Base-by-base conservation (phyloP, 768 basidiomycete species). In the Mycena leptocephala region DNA sequence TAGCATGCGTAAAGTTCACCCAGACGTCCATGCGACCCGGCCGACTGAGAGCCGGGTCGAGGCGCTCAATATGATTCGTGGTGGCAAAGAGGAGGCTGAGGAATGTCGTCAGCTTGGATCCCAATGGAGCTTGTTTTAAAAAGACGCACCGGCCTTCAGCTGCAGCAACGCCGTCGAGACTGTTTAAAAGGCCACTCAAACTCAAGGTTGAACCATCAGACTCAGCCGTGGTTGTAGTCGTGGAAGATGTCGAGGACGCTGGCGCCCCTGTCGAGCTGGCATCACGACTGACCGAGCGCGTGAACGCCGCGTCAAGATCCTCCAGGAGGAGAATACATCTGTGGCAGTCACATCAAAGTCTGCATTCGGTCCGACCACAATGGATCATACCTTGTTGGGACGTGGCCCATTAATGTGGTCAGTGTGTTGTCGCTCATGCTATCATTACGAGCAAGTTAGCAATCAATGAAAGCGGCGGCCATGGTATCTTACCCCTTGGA, bases 241-340 rank as follows among this genome's bases (percentile, higher is more conserved):
- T 84, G 18, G 87, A 82, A 24, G 88, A 86, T 51, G 88, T 82
- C 20, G 89, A 78, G 22, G 86, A 84, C 46, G 91, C 89, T 13
- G 96, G 95, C 28, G 89, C 86, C 43, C 95, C 95, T 28, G 96
- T 97, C 13, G 95, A 96, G 18, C 85, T 90, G 58, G 92, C 87
- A 84, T 96, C 96, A 86, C 96, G 95, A 84, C 92, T 94, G 82
- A 96, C 93, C 70, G 93, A 94, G 63, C 95, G 94, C 78, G 96
- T 97, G 87, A 97, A 97, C 32, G 96, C 96, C 70, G 96, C 96
- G 83, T 97, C 96, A 79, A 98, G 90, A 89, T 98, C 96, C 87
- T 98, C 97, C 83, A 98, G 90, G 85, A 98, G 93, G 80, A 98
- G 89, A 75, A 98, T 96, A 89, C 95, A 96, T 88, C 95, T 95